Conservation (phyloP, 2,329 filamentous ascomycete species). For the Alternaria longipes region DNA sequence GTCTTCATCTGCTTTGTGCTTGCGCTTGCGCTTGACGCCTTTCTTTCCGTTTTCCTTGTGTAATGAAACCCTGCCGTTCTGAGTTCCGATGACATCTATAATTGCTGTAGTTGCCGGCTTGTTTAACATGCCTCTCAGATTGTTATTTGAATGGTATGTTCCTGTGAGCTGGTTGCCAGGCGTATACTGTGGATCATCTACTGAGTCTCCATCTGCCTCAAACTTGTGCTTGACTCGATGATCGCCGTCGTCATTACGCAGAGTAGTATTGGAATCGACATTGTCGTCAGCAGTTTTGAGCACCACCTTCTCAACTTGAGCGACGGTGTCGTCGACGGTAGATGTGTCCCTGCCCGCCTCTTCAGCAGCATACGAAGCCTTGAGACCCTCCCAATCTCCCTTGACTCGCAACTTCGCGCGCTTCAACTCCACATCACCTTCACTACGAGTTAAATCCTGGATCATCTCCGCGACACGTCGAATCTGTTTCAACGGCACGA, state of each 20-base stretch:
- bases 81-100: neutral
- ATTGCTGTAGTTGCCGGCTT: neutral
- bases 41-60: neutral
- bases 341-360: neutral
- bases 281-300: neutral
- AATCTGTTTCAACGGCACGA: slow-evolving; percentile 1
- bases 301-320: neutral
- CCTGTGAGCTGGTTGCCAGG: neutral
- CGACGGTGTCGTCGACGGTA: neutral
- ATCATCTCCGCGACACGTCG: slow-evolving; percentile 21
- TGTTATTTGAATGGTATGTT: neutral
- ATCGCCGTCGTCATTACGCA: neutral
- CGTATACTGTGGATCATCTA: neutral
- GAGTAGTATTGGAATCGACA: neutral
- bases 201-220: neutral
- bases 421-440: slow-evolving; percentile 18
- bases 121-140: neutral
- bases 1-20: neutral
- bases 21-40: neutral
- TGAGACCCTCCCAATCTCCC: slow-evolving; percentile 7
- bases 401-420: slow-evolving; percentile 7
- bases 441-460: slow-evolving; percentile 13
- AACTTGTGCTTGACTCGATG: neutral
- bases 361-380: slow-evolving; percentile 12
- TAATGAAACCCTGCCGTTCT: neutral